Conservation (phyloP, 2,329 filamentous ascomycete genomes). For the Scedosporium dehoogii region DNA sequence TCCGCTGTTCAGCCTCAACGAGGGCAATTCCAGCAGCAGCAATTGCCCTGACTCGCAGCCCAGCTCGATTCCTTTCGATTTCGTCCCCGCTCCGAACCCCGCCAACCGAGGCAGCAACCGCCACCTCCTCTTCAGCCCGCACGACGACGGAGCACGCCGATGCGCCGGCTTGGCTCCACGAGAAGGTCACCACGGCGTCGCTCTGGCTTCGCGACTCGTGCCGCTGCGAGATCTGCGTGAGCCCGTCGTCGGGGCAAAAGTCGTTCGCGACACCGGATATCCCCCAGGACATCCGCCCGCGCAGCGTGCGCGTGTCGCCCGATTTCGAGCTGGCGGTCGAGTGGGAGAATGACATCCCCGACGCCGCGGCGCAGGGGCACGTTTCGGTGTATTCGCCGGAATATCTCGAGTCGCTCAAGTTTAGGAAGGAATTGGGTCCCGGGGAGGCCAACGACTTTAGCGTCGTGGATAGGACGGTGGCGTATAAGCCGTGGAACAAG, state of each 20-base stretch:
- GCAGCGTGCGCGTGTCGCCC: conserved; percentile 17
- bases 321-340: conserved; percentile 41
- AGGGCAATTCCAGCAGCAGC: neutral
- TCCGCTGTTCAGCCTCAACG: neutral
- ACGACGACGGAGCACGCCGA: neutral
- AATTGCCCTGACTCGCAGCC: neutral
- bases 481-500: conserved; percentile 31
- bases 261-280: conserved; percentile 35
- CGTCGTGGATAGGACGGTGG: conserved; percentile 13
- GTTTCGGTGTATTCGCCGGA: conserved; percentile 22
- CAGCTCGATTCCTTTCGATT: neutral
- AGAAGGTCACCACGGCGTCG: conserved; percentile 6
- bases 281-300: conserved; percentile 21
- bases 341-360: conserved; percentile 44
- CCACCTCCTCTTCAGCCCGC: neutral
- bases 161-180: conserved; percentile 8
- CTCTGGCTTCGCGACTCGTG: conserved; percentile 43
- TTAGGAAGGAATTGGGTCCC: neutral
- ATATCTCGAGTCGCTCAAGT: conserved; percentile 14
- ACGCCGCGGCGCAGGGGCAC: conserved; percentile 20
- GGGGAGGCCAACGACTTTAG: conserved; percentile 7
- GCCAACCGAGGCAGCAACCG: neutral
- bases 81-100: neutral
- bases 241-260: conserved; percentile 50
- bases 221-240: conserved; percentile 40